Evolutionary conservation across 2,329 filamentous ascomycete genomes (phyloP).

Genomic region (Basipetospora chlamydospora): DNA sequence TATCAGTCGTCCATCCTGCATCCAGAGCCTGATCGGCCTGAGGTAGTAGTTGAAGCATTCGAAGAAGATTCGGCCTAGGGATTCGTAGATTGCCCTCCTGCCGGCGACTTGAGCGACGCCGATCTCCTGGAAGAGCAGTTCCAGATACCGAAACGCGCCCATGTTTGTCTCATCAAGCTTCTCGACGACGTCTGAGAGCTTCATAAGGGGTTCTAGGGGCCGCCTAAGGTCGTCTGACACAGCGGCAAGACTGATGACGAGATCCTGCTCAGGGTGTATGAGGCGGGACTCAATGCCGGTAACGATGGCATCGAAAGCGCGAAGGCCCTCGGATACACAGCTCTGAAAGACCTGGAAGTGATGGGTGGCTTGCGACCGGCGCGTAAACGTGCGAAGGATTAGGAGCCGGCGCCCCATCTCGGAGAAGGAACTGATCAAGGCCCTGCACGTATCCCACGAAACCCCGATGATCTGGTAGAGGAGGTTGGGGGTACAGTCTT

Average conservation of each 20-base stretch:
- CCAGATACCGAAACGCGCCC: constrained; percentile 58
- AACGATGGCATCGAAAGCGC: constrained; percentile 42
- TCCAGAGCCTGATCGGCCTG: constrained; percentile 68
- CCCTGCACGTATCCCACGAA: constrained; percentile 33
- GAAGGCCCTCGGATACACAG: constrained; percentile 41
- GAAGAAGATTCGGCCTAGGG: constrained; percentile 57
- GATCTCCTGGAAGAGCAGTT: constrained; percentile 59
- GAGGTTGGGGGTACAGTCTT: constrained; percentile 22
- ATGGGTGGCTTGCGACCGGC: constrained; percentile 31
- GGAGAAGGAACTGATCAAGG: too few relatives aligned
- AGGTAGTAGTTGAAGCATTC: constrained; percentile 73
- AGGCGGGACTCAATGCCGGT: constrained; percentile 46
- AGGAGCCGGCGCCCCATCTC: constrained; percentile 28
- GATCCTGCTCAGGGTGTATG: constrained; percentile 34
- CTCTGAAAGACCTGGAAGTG: constrained; percentile 60
- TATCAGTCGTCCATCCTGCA: constrained; percentile 60
- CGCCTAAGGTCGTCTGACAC: constrained; percentile 42
- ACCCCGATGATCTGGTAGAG: constrained; percentile 32
- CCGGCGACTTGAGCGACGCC: constrained; percentile 57
- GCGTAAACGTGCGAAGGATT: constrained; percentile 32
- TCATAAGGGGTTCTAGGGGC: constrained; percentile 38
- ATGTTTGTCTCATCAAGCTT: constrained; percentile 33
- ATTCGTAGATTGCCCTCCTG: constrained; percentile 44
- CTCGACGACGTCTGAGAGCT: constrained; percentile 48
- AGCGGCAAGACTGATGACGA: constrained; percentile 51